Conservation (phyloP, 202 grass and related monocot genomes). For the Schoenoplectus tabernaemontani region DNA sequence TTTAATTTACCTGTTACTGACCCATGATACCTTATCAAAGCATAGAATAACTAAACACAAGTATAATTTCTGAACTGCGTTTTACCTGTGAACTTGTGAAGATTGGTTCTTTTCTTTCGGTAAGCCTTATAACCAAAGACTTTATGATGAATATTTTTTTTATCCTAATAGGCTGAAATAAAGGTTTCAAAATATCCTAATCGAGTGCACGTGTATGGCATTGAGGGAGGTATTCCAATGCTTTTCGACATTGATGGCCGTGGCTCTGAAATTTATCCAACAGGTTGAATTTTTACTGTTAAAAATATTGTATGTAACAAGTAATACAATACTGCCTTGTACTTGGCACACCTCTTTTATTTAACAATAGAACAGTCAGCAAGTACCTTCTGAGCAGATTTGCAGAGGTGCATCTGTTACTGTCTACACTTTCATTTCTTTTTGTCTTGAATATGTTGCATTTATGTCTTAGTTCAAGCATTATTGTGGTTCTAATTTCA, state of each 20-base stretch:
- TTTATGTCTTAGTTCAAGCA: neutral
- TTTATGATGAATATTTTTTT: neutral
- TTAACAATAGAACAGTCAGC: neutral
- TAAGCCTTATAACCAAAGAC: neutral
- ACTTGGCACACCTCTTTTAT: neutral
- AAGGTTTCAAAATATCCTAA: slow-evolving; percentile 77
- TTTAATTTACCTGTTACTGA: neutral
- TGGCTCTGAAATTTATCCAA: slow-evolving; percentile 77
- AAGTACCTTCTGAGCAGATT: neutral
- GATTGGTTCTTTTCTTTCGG: neutral
- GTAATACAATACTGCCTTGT: neutral
- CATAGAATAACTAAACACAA: neutral
- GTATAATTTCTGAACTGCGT: neutral
- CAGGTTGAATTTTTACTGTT: slow-evolving; percentile 42
- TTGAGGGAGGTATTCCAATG: slow-evolving; percentile 74
- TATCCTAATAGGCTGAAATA: slow-evolving; percentile 54
- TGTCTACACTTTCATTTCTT: neutral
- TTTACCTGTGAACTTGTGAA: neutral
- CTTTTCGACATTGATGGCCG: slow-evolving; percentile 85
- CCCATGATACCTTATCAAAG: neutral
- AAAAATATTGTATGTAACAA: neutral
- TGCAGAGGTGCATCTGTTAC: neutral
- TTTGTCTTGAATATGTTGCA: neutral
- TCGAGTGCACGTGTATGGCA: slow-evolving; percentile 64
- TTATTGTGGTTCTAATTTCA: neutral